These are phyloP conservation scores for Gelatoporia subvermispora DNA, from an alignment of 768 basidiomycete genomes.

Conservation along the genomic window DNA sequence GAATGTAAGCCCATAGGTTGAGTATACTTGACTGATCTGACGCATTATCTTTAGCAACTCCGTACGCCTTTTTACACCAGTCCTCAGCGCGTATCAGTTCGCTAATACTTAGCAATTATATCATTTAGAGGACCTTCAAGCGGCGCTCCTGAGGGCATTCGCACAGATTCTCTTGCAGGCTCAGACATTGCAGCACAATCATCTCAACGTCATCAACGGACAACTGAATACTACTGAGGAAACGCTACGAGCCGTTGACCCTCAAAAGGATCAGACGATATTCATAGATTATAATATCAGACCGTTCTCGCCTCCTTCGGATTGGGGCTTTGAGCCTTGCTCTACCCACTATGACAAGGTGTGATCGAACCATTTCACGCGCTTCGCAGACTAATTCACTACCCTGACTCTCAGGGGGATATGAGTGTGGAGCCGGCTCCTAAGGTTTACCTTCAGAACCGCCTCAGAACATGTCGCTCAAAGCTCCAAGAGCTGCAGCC, in stretches of 20 bases:
- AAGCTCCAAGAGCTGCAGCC: slow-evolving; percentile 64
- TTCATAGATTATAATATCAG: slow-evolving; percentile 71
- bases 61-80: slow-evolving; percentile 40
- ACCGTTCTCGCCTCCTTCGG: slow-evolving; percentile 55
- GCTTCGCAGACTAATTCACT: background rate
- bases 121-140: slow-evolving; percentile 62
- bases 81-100: too few relatives aligned
- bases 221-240: slow-evolving; percentile 42
- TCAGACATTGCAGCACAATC: slow-evolving; percentile 51
- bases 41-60: slow-evolving; percentile 50
- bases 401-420: slow-evolving; percentile 35
- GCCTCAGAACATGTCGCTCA: slow-evolving; percentile 49
- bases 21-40: background rate
- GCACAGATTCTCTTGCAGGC: slow-evolving; percentile 51
- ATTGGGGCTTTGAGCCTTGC: slow-evolving; percentile 77
- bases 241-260: slow-evolving; percentile 48
- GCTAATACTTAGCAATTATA: background rate
- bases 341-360: slow-evolving; percentile 72
- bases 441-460: slow-evolving; percentile 80
- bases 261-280: slow-evolving; percentile 58
- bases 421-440: slow-evolving; percentile 66
- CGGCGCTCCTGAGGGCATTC: slow-evolving; percentile 53
- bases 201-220: slow-evolving; percentile 54
- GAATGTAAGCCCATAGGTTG: slow-evolving; percentile 46
- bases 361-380: slow-evolving; percentile 18